A percentile compares a stretch with the other conserved stretches of the same genome.
These are phyloP conservation scores for Cystofilobasidium ferigula DNA, from an alignment of 768 basidiomycete species.

Conservation along the genomic window DNA sequence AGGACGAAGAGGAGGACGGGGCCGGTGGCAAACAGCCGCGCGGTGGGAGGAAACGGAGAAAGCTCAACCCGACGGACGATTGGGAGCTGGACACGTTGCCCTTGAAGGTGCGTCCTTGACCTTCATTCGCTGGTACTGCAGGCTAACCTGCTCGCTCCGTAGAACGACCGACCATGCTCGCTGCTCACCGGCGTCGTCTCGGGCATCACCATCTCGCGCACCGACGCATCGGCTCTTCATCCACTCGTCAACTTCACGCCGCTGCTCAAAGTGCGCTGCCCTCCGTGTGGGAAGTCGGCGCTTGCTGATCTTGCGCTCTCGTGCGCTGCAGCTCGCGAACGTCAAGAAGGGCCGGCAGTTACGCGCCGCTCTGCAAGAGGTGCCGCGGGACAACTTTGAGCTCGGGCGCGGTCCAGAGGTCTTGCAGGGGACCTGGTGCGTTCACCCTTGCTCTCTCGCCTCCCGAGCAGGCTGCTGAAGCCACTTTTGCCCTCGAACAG, in stretches of 20 bases:
- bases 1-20: background rate
- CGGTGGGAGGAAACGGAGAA: background rate
- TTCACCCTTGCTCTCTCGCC: background rate
- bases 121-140: background rate
- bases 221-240: background rate
- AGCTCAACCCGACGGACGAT: background rate
- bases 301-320: background rate
- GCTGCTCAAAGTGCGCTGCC: background rate
- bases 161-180: background rate
- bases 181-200: background rate
- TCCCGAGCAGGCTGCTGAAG: background rate
- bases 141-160: too few relatives aligned
- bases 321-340: background rate
- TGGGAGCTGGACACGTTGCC: background rate
- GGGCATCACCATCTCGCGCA: background rate
- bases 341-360: constrained; percentile 2
- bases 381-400: background rate
- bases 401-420: background rate
- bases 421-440: background rate
- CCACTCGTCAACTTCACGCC: background rate
- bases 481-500: background rate
- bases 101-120: background rate
- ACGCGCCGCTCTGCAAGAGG: background rate
- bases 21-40: background rate
- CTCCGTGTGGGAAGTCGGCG: background rate